Evolutionary conservation across 2,329 filamentous ascomycete species (phyloP).

Genomic region (Rhexocercosporidium sp.): DNA sequence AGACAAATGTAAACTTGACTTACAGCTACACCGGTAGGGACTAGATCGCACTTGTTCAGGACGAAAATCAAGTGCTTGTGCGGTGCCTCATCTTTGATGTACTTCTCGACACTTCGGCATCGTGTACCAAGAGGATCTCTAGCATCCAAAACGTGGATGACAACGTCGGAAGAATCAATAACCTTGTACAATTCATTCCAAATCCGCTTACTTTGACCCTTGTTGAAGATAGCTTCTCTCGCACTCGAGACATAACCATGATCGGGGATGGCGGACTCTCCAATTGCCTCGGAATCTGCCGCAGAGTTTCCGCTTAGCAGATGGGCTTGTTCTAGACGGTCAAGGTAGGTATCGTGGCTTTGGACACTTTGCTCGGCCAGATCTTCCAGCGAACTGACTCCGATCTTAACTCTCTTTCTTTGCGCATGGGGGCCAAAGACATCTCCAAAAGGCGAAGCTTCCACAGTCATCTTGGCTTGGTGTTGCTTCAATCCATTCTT

Average conservation of each 20-base stretch:
- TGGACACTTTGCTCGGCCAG: constrained; percentile 80
- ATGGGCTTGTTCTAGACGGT: constrained; percentile 78
- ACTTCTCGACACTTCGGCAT: constrained; percentile 90
- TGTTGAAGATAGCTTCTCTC: constrained; percentile 88
- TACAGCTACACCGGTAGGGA: constrained; percentile 93
- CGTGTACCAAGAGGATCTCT: constrained; percentile 88
- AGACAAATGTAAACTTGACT: constrained; percentile 55
- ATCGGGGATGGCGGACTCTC: constrained; percentile 49
- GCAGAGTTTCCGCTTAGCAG: constrained; percentile 74
- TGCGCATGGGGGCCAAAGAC: constrained; percentile 95
- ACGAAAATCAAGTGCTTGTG: constrained; percentile 96
- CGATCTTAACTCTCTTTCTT: constrained; percentile 89
- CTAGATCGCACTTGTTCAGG: constrained; percentile 89
- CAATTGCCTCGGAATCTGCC: constrained; percentile 53
- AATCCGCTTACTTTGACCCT: constrained; percentile 93
- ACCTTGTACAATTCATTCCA: constrained; percentile 98
- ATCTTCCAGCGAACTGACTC: constrained; percentile 80
- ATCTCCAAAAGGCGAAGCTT: constrained; percentile 82
- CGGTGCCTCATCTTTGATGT: constrained; percentile 88
- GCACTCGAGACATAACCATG: constrained; percentile 62
- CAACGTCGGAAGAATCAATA: constrained; percentile 93
- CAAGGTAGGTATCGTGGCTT: constrained; percentile 81
- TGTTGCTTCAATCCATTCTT: constrained; percentile 90
- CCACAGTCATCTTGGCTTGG: constrained; percentile 90
- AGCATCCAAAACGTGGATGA: constrained; percentile 93